Evolutionary conservation across 148 eudicot genomes (phyloP).

Genomic region (Spergularia bocconei): DNA sequence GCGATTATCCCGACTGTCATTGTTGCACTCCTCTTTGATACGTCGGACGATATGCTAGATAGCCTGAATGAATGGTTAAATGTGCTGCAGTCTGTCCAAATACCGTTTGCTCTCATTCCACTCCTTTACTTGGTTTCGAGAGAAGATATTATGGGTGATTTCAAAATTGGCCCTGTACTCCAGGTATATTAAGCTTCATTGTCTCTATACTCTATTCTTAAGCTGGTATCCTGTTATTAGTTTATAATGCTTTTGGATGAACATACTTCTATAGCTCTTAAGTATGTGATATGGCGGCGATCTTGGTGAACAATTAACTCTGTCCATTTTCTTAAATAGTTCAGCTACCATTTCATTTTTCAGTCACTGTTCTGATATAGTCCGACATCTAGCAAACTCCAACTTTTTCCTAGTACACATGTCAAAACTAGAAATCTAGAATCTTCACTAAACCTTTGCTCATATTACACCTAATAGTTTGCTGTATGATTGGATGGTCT

Average conservation of each 20-base stretch:
- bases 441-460: neutral
- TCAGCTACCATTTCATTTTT: neutral
- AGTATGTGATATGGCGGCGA: neutral
- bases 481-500: no score
- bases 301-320: neutral
- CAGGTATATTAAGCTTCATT: conserved; percentile 43
- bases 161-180: conserved; percentile 54
- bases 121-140: conserved; percentile 74
- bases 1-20: conserved; percentile 86
- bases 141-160: conserved; percentile 68
- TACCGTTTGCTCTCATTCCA: conserved; percentile 86
- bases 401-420: neutral
- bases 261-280: neutral
- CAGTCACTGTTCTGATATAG: no score
- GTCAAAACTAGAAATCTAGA: neutral
- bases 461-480: neutral
- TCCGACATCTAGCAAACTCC: neutral
- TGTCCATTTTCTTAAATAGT: neutral
- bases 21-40: conserved; percentile 64
- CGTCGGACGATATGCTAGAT: conserved; percentile 66
- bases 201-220: neutral
- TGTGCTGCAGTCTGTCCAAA: conserved; percentile 82
- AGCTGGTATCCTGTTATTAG: neutral
- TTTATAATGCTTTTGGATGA: neutral
- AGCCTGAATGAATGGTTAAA: conserved; percentile 83